A percentile compares a stretch with the other conserved stretches of the same genome.
Evolutionary conservation across 2,329 filamentous ascomycete genomes (phyloP).

Genomic region (Epichloe glyceriae): DNA sequence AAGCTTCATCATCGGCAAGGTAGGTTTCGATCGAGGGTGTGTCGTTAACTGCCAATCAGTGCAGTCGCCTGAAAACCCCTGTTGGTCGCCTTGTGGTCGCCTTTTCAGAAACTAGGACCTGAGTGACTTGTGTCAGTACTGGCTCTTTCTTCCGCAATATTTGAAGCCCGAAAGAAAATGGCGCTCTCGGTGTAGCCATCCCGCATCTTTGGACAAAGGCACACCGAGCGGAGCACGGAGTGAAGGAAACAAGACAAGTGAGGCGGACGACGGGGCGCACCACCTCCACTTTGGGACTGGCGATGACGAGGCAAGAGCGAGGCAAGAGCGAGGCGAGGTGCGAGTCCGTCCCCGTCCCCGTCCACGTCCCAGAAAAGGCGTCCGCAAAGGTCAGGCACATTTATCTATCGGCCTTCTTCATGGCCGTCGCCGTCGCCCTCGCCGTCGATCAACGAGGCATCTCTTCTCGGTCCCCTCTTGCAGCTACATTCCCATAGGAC

Average conservation of each 20-base stretch:
- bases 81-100: conserved; percentile 3
- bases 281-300: conserved; percentile 1
- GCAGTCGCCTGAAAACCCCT: neutral
- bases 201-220: neutral
- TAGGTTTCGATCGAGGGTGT: neutral
- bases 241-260: neutral
- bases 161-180: neutral
- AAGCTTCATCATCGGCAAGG: neutral
- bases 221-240: neutral
- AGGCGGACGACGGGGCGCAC: conserved; percentile 2
- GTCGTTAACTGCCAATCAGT: neutral
- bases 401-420: neutral
- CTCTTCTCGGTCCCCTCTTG: neutral
- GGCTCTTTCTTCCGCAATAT: neutral
- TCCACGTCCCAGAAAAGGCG: neutral
- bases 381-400: neutral
- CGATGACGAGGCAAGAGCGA: neutral
- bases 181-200: neutral
- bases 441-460: neutral
- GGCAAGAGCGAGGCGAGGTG: neutral
- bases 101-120: neutral
- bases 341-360: neutral
- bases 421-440: neutral
- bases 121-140: neutral
- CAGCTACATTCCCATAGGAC: neutral